Evolutionary conservation across 257 asterid species (phyloP).

Genomic region (Solanum sitiens): DNA sequence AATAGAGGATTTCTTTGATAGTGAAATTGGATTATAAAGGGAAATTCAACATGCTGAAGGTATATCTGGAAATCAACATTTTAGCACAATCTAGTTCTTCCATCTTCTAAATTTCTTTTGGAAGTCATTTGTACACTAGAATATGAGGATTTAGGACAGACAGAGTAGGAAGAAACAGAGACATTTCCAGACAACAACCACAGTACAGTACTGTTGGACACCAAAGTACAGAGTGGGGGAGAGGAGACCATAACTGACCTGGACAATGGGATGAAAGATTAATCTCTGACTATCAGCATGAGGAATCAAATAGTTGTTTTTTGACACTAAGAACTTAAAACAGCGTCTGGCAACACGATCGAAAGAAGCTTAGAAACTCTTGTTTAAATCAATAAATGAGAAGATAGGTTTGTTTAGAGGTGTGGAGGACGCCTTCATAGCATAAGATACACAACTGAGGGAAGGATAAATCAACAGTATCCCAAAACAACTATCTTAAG

Average conservation of each 20-base stretch:
- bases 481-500: neutral
- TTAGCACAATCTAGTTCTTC: neutral
- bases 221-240: neutral
- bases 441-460: neutral
- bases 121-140: neutral
- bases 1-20: neutral
- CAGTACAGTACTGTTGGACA: neutral
- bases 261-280: conserved; percentile 13
- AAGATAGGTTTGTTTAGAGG: neutral
- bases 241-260: conserved; percentile 4
- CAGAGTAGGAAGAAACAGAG: neutral
- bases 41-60: neutral
- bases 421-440: neutral
- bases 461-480: neutral
- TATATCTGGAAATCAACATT: neutral
- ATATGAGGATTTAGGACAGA: neutral
- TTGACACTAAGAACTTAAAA: conserved; percentile 18
- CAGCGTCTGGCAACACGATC: conserved; percentile 24
- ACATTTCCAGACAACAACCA: neutral
- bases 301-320: conserved; percentile 14
- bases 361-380: conserved; percentile 18
- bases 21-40: neutral
- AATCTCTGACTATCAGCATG: conserved; percentile 12
- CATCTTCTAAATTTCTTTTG: neutral
- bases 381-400: neutral